Conservation (phyloP, 1,284 basidiomycete species). For the Dichomitus squalens region DNA sequence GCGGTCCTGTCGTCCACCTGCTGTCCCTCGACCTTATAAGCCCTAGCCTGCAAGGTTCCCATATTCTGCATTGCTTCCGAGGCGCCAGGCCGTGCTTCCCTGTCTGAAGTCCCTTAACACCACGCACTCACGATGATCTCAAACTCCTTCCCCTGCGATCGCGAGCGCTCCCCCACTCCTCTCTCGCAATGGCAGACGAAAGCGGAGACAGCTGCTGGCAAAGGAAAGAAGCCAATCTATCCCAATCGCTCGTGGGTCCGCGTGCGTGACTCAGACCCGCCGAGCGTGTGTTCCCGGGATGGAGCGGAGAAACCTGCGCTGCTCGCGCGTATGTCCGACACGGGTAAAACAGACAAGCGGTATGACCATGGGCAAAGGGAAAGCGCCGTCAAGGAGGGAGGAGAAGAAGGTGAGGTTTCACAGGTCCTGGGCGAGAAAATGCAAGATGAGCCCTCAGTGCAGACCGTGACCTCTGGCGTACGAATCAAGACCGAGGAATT, state of each 20-base stretch:
- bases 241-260: slow-evolving; percentile 12
- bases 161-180: neutral
- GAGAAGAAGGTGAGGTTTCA: slow-evolving; percentile 11
- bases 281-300: slow-evolving; percentile 5
- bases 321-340: slow-evolving; percentile 9
- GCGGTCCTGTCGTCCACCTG: neutral
- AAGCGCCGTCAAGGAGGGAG: neutral
- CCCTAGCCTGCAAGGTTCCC: neutral
- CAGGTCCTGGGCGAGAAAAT: slow-evolving; percentile 7
- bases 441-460: slow-evolving; percentile 6
- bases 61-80: neutral
- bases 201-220: slow-evolving; percentile 3
- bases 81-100: neutral
- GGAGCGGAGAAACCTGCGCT: slow-evolving; percentile 6
- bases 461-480: neutral
- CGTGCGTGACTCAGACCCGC: slow-evolving; percentile 1
- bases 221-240: slow-evolving; percentile 13
- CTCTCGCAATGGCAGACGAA: slow-evolving; percentile 7
- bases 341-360: neutral
- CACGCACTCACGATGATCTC: neutral
- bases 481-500: slow-evolving; percentile 15
- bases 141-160: neutral
- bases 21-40: neutral
- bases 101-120: neutral
- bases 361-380: neutral